Base-by-base conservation (phyloP, 2,329 filamentous ascomycete genomes). In the Claviceps sp. region DNA sequence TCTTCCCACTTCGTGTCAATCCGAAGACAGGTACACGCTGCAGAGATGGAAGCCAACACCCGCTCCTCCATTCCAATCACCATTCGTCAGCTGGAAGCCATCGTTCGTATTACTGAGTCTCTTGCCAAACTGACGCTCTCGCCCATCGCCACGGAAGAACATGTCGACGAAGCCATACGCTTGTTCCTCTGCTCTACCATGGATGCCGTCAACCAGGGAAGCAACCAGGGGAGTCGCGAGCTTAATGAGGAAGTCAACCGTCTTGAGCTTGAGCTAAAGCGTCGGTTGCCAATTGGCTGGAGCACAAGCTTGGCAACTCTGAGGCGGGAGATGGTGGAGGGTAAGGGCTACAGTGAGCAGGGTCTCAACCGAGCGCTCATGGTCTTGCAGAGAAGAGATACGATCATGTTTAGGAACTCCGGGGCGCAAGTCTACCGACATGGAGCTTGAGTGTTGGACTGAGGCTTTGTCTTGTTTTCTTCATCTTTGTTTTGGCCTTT, bases 1-100 rank as follows among this genome's bases (percentile, higher is more conserved):
- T 95, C 89, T 0, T 95, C 89, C 1, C 91, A 98, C 69, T 98
- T 98, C 62, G 93, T 98, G 55, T 90, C 88, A 56, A 97, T 98
- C 67, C 83, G 93, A 54, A 84, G 88, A 57, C 91, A 97, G 70
- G 89, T 98, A 6, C 91, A 95, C 66, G 85, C 88, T 24, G 84
- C 88, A 1, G 93, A 98, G 67, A 75, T 94, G 45, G 87, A 95
- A 62, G 85, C 90, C 56, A 95, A 96, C 67, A 78, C 86, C 42
- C 85, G 93, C 17, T 95, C 88, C 6, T 93, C 87, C 19, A 97
- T 98, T 61, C 93, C 93, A 50, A 98, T 98, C 68, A 98, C 93
- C 0, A 87, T 98, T 50, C 89, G 93, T 66, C 93, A 98, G 66
- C 80, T 98, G 5, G 93, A 98, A 69, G 91, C 91, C 61, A 95